A percentile compares a stretch with the other conserved stretches of the same genome.
Conservation (phyloP, 345 rosid species). For the Sisymbrium altissimum region DNA sequence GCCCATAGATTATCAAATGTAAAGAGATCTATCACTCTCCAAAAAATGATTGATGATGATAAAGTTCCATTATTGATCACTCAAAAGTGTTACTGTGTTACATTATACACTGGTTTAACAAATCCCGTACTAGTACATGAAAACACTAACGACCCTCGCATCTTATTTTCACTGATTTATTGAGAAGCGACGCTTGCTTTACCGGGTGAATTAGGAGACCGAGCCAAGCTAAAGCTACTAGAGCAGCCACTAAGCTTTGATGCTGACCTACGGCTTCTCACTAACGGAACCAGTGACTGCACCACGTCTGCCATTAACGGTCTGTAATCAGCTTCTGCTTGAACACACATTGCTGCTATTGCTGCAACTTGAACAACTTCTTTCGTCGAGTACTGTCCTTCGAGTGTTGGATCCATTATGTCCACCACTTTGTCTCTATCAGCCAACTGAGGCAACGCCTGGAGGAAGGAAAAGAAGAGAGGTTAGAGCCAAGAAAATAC, state of each 20-base stretch:
- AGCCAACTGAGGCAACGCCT: slow-evolving; percentile 78
- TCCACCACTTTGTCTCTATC: slow-evolving; percentile 79
- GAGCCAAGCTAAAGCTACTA: slow-evolving; percentile 43
- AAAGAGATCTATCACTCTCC: too few species aligned
- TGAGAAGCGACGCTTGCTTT: slow-evolving; percentile 37
- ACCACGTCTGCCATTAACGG: slow-evolving; percentile 95
- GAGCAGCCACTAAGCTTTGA: slow-evolving; percentile 54
- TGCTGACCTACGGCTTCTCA: slow-evolving; percentile 54
- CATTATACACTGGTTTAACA: not conserved
- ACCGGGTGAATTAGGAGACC: slow-evolving; percentile 43
- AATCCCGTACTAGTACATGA: not conserved
- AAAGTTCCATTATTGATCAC: not conserved
- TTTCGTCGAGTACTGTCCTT: slow-evolving; percentile 75
- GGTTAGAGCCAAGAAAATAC: not conserved
- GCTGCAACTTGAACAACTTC: slow-evolving; percentile 92
- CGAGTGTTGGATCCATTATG: slow-evolving; percentile 84
- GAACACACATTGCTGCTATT: slow-evolving; percentile 95
- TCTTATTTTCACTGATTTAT: not conserved
- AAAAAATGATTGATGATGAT: not conserved
- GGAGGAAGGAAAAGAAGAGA: not conserved
- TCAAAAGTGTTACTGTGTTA: slow-evolving; percentile 17
- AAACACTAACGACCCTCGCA: not conserved
- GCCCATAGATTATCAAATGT: not conserved
- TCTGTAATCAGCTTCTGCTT: slow-evolving; percentile 85
- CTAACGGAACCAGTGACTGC: slow-evolving; percentile 79